Evolutionary conservation across 345 rosid genomes (phyloP), one percentile per base, ranked within the genome.

Genomic region (Isatis tinctoria): DNA sequence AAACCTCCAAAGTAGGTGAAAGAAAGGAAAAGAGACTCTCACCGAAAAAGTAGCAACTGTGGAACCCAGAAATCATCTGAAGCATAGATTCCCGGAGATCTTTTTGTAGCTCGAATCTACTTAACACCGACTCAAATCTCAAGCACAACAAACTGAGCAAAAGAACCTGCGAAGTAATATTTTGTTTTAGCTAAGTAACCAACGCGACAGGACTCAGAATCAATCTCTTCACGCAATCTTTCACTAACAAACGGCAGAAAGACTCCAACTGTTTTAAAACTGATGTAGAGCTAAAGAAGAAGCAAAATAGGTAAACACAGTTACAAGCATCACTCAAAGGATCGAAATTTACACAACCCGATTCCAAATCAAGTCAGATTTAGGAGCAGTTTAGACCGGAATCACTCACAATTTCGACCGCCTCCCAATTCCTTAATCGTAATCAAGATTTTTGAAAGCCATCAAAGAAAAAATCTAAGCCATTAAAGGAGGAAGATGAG

Each of bases 121-220:
- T 62, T 63, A 44, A 58, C 12, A 65, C 79, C 5, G 52, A 65
- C 24, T 77, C 80, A 58, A 86, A 86, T 30, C 84, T 90, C 83
- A 86, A 80, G 78, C 95, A n/a, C n/a, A n/a, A 83, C 37, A 82
- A 65, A 67, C 71, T 81, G 75, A 92, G 71, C 80, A 88, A 63
- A 22, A 90, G 80, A 12, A 71, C 80, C 81, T 92, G 89, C 47
- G 78, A 72, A 89, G 87, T 2, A 92, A 94, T 9, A 82, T n/a
- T n/a, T n/a, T n/a, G n/a, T 74, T 69, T 94, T 96, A 28, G 91
- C 90, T 67, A 90, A 79, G 70, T 54, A 66, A 53, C 85, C 87
- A 62, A 86, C 65, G 37, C 61, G 49, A 65, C 86, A 84, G 28
- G 72, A 56, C 41, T 81, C 87, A 33, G 65, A 79, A 48, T 74